Percentiles rank a stretch among this genome's conserved stretches.
Evolutionary conservation across 1,139 yeast species (phyloP).

Genomic region (Hemisphaericaspora xylofermentans): DNA sequence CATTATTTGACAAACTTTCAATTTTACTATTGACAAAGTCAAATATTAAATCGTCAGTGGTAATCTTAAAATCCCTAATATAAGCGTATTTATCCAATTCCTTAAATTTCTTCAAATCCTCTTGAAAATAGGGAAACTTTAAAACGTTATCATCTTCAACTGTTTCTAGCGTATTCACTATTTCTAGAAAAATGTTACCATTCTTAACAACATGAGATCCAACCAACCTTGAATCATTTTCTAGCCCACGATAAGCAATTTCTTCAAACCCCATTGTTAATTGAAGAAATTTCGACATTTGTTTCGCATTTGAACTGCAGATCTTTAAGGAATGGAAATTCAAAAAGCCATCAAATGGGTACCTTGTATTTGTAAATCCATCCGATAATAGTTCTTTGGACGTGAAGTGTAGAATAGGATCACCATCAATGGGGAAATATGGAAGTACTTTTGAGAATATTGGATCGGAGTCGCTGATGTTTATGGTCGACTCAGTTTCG

Average conservation of each 20-base stretch:
- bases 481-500: slow-evolving; percentile 6
- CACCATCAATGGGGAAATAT: slow-evolving; percentile 20
- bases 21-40: slow-evolving; percentile 20
- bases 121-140: slow-evolving; percentile 16
- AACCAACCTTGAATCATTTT: slow-evolving; percentile 58
- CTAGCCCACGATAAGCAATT: slow-evolving; percentile 65
- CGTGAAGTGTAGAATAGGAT: slow-evolving; percentile 19
- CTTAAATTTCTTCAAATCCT: slow-evolving; percentile 13
- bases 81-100: slow-evolving; percentile 8
- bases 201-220: slow-evolving; percentile 63
- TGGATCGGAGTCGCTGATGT: slow-evolving; percentile 5
- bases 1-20: slow-evolving; percentile 13
- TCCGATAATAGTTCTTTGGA: slow-evolving; percentile 24
- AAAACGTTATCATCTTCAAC: slow-evolving; percentile 19
- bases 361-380: slow-evolving; percentile 23
- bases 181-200: slow-evolving; percentile 56
- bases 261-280: slow-evolving; percentile 61
- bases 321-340: slow-evolving; percentile 34
- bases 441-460: slow-evolving; percentile 21
- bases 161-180: slow-evolving; percentile 25
- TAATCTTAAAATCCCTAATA: slow-evolving; percentile 16
- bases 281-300: slow-evolving; percentile 55
- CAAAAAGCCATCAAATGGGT: slow-evolving; percentile 31
- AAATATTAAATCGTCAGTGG: slow-evolving; percentile 19
- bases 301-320: slow-evolving; percentile 60